Evolutionary conservation across 1,139 yeast species (phyloP).

Genomic region (Suhomyces bokatorum): DNA sequence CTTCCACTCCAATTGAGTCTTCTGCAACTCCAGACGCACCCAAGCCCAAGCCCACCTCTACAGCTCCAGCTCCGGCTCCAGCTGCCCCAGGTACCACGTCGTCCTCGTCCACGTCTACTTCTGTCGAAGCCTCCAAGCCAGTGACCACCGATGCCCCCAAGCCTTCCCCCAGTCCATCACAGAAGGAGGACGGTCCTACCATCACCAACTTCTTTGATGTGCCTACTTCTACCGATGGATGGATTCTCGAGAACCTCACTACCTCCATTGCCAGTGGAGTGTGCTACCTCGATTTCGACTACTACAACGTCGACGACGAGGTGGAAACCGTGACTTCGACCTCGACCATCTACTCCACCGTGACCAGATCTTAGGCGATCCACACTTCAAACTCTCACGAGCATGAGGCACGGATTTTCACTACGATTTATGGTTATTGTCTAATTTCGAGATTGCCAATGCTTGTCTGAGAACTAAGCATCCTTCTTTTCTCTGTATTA

Average conservation of each 20-base stretch:
- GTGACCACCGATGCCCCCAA: constrained; percentile 15
- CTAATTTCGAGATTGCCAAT: constrained; percentile 11
- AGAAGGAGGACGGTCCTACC: constrained; percentile 27
- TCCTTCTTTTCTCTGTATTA: constrained; percentile 11
- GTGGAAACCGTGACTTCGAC: constrained; percentile 38
- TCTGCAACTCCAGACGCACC: constrained; percentile 1
- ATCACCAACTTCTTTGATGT: constrained; percentile 31
- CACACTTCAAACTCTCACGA: background rate
- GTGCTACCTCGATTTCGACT: constrained; percentile 46
- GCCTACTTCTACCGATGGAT: constrained; percentile 39
- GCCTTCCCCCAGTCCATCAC: constrained; percentile 12
- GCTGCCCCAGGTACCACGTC: background rate
- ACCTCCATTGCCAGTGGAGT: constrained; percentile 38
- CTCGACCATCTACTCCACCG: constrained; percentile 40
- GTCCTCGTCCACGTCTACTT: constrained; percentile 6
- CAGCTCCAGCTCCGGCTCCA: constrained; percentile 8
- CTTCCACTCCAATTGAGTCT: constrained; percentile 34
- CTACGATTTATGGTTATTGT: constrained; percentile 8
- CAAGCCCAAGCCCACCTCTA: constrained; percentile 8
- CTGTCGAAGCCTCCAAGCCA: constrained; percentile 12
- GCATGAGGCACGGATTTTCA: constrained; percentile 4
- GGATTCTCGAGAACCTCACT: constrained; percentile 40
- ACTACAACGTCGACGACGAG: constrained; percentile 36
- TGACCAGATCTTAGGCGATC: constrained; percentile 23
- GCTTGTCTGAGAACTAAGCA: constrained; percentile 14